A percentile compares a stretch with the other conserved stretches of the same genome.
Evolutionary conservation across 225 moss, liverwort and hornwort genomes (phyloP).

Genomic region (Lunularia cruciata): DNA sequence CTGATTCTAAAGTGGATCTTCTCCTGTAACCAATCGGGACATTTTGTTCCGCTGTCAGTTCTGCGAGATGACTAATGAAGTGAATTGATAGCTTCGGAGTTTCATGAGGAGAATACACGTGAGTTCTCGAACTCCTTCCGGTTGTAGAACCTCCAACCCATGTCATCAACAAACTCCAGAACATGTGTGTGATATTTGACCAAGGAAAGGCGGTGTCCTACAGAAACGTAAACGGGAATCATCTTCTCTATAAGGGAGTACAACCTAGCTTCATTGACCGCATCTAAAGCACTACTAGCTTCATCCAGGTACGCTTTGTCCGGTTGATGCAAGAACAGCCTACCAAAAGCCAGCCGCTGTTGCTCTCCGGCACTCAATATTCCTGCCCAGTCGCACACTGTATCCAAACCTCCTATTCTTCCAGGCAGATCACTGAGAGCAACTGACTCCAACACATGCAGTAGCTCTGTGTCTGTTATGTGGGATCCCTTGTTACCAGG

Average conservation of each 20-base stretch:
- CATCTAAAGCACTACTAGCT: constrained; percentile 87
- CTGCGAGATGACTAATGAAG: too few relatives aligned
- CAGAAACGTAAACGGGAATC: constrained; percentile 69
- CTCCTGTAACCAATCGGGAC: too few relatives aligned
- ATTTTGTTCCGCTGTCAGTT: too few relatives aligned
- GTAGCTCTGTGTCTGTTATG: constrained; percentile 55
- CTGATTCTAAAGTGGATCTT: too few relatives aligned
- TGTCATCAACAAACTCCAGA: constrained; percentile 65
- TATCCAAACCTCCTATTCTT: constrained; percentile 64
- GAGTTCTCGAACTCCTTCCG: constrained; percentile 57
- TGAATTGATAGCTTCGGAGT: too few relatives aligned
- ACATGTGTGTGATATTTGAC: constrained; percentile 86
- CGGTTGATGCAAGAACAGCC: constrained; percentile 75
- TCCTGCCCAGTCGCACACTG: constrained; percentile 80
- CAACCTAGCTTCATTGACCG: constrained; percentile 63
- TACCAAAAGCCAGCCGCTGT: constrained; percentile 84
- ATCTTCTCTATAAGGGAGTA: constrained; percentile 56
- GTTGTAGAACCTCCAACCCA: constrained; percentile 56
- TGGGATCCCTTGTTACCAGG: constrained; percentile 44
- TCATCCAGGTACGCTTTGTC: constrained; percentile 88
- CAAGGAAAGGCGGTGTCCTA: constrained; percentile 79
- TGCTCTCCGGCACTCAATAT: constrained; percentile 82
- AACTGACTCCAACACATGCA: constrained; percentile 59
- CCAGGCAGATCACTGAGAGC: constrained; percentile 53
- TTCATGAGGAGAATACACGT: background rate